A percentile compares a stretch with the other conserved stretches of the same genome.
phyloP scores from a whole-genome alignment of 495 filamentous ascomycete species.

The Daldinia grandis region DNA sequence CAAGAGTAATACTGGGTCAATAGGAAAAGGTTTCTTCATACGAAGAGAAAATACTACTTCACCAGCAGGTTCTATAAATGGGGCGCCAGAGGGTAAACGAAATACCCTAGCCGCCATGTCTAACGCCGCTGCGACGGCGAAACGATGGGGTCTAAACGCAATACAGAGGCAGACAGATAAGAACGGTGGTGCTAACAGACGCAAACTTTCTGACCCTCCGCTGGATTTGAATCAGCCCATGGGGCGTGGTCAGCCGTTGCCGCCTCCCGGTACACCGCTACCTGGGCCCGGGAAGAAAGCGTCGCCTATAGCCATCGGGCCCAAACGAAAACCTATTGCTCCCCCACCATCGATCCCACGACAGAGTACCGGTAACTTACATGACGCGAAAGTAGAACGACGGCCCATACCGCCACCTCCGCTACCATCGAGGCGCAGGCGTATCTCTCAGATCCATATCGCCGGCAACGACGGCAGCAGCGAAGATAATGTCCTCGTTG shows the following conservation, averaged over 20 bases:
- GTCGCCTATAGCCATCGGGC: constrained; percentile 60
- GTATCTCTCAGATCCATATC: constrained; percentile 42
- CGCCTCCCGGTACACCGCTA: constrained; percentile 74
- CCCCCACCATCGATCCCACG: constrained; percentile 45
- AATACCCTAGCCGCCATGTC: constrained; percentile 67
- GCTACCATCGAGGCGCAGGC: constrained; percentile 37
- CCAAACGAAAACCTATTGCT: constrained; percentile 56
- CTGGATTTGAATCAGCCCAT: constrained; percentile 71
- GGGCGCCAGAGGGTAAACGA: constrained; percentile 48
- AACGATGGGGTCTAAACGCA: constrained; percentile 83
- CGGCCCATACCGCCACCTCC: constrained; percentile 56
- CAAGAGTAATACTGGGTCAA: constrained; percentile 49
- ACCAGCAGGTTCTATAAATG: constrained; percentile 31
- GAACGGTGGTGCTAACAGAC: constrained; percentile 31
- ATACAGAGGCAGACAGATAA: constrained; percentile 65
- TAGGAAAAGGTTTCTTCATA: constrained; percentile 50
- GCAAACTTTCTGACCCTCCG: constrained; percentile 39
- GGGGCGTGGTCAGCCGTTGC: constrained; percentile 76
- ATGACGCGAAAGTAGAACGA: constrained; percentile 44
- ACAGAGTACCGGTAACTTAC: constrained; percentile 33
- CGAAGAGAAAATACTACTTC: constrained; percentile 48
- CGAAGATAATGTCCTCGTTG: constrained; percentile 63
- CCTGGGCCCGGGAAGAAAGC: constrained; percentile 64
- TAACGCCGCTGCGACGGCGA: constrained; percentile 78
- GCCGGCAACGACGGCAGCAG: constrained; percentile 39